phyloP scores from a whole-genome alignment of 371 early-diverging fungal species.

The Mucor saturninus region DNA sequence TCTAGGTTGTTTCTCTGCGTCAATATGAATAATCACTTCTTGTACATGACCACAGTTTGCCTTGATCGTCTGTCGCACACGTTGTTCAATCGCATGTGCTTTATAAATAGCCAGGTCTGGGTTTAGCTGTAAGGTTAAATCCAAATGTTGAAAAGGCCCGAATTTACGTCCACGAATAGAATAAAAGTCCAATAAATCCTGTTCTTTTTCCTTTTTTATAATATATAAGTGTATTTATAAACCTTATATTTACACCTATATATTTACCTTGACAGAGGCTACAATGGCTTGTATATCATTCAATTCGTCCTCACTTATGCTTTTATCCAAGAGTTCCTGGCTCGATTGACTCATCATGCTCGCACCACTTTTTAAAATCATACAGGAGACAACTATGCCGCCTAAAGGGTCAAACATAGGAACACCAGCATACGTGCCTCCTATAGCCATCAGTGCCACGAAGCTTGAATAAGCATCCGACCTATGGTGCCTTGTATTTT shows the following conservation, averaged over 20 bases:
- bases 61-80: slow-evolving; percentile 36
- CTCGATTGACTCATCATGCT: slow-evolving; percentile 46
- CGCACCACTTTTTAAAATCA: slow-evolving; percentile 61
- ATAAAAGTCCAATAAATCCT: slow-evolving; percentile 38
- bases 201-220: slow-evolving; percentile 24
- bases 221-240: not conserved
- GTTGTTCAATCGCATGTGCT: slow-evolving; percentile 37
- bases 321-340: slow-evolving; percentile 48
- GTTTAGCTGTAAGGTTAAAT: slow-evolving; percentile 40
- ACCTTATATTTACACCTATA: not conserved
- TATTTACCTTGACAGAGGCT: slow-evolving; percentile 34
- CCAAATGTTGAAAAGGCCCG: slow-evolving; percentile 50
- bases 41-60: slow-evolving; percentile 37
- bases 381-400: slow-evolving; percentile 61
- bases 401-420: slow-evolving; percentile 72
- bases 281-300: slow-evolving; percentile 32
- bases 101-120: slow-evolving; percentile 30
- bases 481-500: slow-evolving; percentile 61
- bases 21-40: slow-evolving; percentile 44
- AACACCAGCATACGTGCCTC: slow-evolving; percentile 65
- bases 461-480: slow-evolving; percentile 70
- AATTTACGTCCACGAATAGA: slow-evolving; percentile 48
- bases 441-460: slow-evolving; percentile 68
- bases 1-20: slow-evolving; percentile 36
- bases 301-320: slow-evolving; percentile 31